Base-by-base conservation (phyloP, 495 filamentous ascomycete species). In the Durotheca rogersii region DNA sequence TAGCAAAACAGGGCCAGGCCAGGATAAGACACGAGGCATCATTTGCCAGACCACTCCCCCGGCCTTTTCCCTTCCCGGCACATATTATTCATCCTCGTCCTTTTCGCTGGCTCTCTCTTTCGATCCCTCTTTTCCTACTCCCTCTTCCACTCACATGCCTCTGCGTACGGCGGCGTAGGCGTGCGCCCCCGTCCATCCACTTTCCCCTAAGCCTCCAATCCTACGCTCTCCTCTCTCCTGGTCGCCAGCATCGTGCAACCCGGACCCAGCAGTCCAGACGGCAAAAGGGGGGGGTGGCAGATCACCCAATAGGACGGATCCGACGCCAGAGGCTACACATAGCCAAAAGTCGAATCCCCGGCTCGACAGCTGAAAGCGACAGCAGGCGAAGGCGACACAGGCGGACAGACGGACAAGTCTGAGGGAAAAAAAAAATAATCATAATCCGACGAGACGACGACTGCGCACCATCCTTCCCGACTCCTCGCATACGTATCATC, bases 281-380 rank as follows among this genome's bases (percentile, higher is more conserved):
- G 50, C 38, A 51, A 54, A 59, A 48, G 40, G 38, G 50, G 37
- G 42, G 50, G 30, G n/a, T n/a, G n/a, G n/a, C n/a, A n/a, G 16
- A 51, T 20, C 50, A 54, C 46, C 56, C 56, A 59, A 59, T 59
- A 51, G 46, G 46, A 59, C 45, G 25, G 34, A 32, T 20, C 47
- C 21, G 27, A 50, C 15, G 32, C 47, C 54, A 36, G 4, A 27
- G 23, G 23, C n/a, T n/a, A n/a, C 9, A 27, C 23, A 27, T 54
- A 54, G 50, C 56, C 56, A 59, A 51, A 59, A 51, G 31, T 59
- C 46, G 40, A 49, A 42, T 33, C 25, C 50, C 45, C 31, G 47
- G 46, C 36, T 46, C 56, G 46, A 59, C 31, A 48, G 44, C 50
- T 59, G 45, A 41, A 50, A 29, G 35, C 40, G 46, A 59, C 50